A percentile compares a stretch with the other conserved stretches of the same genome.
phyloP scores from a whole-genome alignment of 2,329 filamentous ascomycete species.

The Alternaria sp. region DNA sequence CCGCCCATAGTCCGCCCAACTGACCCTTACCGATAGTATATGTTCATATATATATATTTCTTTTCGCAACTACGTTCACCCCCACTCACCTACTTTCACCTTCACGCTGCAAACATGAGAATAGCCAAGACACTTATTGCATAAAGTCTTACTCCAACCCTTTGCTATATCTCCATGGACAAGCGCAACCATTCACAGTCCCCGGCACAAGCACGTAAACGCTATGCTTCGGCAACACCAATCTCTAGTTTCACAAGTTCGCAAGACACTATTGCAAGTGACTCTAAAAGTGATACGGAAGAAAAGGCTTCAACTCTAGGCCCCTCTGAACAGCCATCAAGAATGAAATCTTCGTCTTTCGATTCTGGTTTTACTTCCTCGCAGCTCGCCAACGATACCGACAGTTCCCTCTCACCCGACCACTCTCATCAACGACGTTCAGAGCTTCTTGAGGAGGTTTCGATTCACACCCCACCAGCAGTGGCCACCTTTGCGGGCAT shows the following conservation, averaged over 20 bases:
- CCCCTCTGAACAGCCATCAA: not conserved
- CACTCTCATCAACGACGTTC: not conserved
- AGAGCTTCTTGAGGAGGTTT: no score
- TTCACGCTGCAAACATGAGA: no score
- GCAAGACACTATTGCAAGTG: not conserved
- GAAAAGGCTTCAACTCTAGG: not conserved
- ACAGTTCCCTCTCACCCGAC: not conserved
- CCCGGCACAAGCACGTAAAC: not conserved
- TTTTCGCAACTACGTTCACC: no score
- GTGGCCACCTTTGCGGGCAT: not conserved
- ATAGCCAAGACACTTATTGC: no score
- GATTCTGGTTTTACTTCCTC: not conserved
- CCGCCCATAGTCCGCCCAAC: no score
- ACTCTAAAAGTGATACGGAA: not conserved
- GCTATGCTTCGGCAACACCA: not conserved
- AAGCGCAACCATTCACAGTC: not conserved
- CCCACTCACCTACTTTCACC: no score
- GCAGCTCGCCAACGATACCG: not conserved
- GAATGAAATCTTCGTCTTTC: not conserved
- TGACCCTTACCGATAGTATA: no score
- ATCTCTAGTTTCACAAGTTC: not conserved
- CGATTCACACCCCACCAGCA: not conserved
- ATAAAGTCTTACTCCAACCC: no score
- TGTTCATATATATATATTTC: no score
- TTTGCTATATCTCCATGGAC: not conserved